Evolutionary conservation across 768 basidiomycete genomes (phyloP), one percentile per base, ranked within the genome.

Genomic region (Neoboletus magnificus): DNA sequence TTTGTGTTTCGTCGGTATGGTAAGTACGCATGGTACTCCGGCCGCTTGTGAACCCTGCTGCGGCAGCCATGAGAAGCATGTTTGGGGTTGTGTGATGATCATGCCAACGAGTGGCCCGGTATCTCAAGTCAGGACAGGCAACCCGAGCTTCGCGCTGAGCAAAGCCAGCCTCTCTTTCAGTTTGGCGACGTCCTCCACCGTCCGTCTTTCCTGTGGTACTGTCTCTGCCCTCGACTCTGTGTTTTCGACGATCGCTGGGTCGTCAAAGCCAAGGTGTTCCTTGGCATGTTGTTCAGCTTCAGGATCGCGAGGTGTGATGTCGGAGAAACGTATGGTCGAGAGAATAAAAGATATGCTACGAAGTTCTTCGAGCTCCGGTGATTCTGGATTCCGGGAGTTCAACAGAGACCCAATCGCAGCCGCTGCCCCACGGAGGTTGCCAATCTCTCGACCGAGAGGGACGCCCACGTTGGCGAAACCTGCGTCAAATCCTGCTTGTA

Each of bases 401-500:
- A 93, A 72, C 56, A 86, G 78, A 3, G 83, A 66, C 20, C 88
- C 71, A 8, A 93, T 66, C 0, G 84, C 87, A 9, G 86, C 80
- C 0, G 84, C 77, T 25, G 78, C 71, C 0, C 95, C 97, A 23
- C 94, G 84, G 18, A 96, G 75, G 37, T 78, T 67, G 4, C 96
- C 96, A 2, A 98, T 69, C 57, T 89, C 80, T 25, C 86, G 82
- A 1, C 94, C 93, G 16, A 89, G 71, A 0, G 90, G 88, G 3
- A 79, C 84, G 1, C 93, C 91, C 11, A 83, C 75, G 15, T 73
- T 69, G 1, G 85, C 84, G 64, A 92, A 98, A 2, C 91, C 93
- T 4, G 78, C 74, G 71, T 99, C 92, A 65, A 99, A 98, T 1
- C 96, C 96, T 59, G 85, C 77, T 65, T 99, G 96, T 2, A 98